Percentiles rank a stretch among this genome's conserved stretches.
phyloP scores from a whole-genome alignment of 495 filamentous ascomycete species.

The Hypomontagnella submonticulosa region DNA sequence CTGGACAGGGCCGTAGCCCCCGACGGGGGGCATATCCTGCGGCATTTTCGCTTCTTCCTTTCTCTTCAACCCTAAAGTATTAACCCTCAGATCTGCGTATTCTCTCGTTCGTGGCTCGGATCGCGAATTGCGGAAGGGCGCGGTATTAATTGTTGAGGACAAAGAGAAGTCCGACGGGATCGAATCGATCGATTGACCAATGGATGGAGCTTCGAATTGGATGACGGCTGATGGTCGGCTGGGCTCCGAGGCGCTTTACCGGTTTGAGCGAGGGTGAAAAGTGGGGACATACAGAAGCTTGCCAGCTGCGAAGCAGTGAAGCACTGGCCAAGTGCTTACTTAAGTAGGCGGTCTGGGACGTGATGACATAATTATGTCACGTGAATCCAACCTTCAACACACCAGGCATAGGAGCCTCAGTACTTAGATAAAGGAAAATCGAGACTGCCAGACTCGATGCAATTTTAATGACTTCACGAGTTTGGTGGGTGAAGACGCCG shows the following conservation, averaged over 20 bases:
- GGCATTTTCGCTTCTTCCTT: slow-evolving; percentile 64
- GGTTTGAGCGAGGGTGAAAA: neutral
- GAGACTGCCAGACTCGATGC: no score
- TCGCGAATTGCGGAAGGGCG: neutral
- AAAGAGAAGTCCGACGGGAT: neutral
- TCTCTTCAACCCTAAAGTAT: slow-evolving; percentile 9
- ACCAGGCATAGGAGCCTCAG: no score
- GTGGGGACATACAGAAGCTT: no score
- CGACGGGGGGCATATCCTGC: slow-evolving; percentile 92
- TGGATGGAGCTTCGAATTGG: slow-evolving; percentile 11
- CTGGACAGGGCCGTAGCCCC: slow-evolving; percentile 95
- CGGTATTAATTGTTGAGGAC: neutral
- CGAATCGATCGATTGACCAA: slow-evolving; percentile 9
- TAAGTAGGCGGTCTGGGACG: no score
- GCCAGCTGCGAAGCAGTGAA: no score
- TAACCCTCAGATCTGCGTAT: neutral
- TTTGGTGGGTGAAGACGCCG: no score
- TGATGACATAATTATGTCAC: no score
- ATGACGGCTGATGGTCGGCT: slow-evolving; percentile 2
- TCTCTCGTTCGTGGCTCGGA: neutral
- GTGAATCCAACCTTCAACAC: no score
- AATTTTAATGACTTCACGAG: no score
- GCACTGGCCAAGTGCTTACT: no score
- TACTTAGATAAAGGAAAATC: no score
- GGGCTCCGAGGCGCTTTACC: slow-evolving; percentile 5